Evolutionary conservation across 768 basidiomycete species (phyloP), one percentile per base, ranked within the genome.

Genomic region (Mycena latifolia): DNA sequence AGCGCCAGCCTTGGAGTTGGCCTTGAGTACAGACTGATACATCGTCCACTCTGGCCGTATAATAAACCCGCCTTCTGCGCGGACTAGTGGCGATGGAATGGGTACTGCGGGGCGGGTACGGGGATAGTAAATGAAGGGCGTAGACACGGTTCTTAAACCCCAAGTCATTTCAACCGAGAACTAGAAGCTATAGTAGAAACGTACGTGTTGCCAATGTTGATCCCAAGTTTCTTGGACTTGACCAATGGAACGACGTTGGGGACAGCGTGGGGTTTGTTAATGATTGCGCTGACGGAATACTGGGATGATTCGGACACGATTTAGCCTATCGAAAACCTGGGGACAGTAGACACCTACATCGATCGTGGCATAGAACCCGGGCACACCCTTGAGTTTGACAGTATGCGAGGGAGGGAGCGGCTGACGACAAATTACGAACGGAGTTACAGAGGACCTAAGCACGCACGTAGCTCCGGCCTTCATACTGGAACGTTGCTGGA

Each of bases 341-440:
- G 8, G 33, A 24, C 20, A 20, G 20, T 28, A 43, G 29, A 45
- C 11, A 64, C 78, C 66, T 72, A 84, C 84, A 63, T 86, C 85
- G 56, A 92, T 86, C 9, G 76, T 84, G 17, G 92, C 91, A 18
- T 81, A 79, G 72, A 93, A 92, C 1, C 92, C 92, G 12, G 92
- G 92, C 9, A 93, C 75, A 4, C 92, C 92, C 15, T 86, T 84
- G 20, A 93, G 79, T 67, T 89, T 90, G 18, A 89, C 87, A 61
- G 87, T 81, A 66, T 88, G 89, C 15, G 87, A 91, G 0, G 92
- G 92, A 24, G 92, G 92, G 25, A 94, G 80, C 47, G 87, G 81
- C 92, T 93, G 61, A 64, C 6, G 29, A 43, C 64, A 50, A 17
- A 22, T 43, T 43, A n/a, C n/a, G 58, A 31, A 45, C 54, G 31